Evolutionary conservation across 164 flowering plant species (phyloP), one percentile per base, ranked within the genome.

Genomic region (Umbellularia californica): DNA sequence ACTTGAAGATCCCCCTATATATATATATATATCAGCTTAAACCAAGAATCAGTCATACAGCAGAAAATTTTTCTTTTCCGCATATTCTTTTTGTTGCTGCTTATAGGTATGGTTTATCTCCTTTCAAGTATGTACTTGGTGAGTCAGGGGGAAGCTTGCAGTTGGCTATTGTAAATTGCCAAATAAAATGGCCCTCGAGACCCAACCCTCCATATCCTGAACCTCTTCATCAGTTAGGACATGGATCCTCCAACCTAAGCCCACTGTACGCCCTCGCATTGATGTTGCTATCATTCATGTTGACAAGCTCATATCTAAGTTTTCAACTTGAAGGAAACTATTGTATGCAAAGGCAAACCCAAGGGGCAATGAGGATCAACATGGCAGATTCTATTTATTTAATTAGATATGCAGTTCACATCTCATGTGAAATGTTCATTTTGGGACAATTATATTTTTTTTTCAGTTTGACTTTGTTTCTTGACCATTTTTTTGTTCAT

Each of bases 211-310:
- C n/a, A n/a, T n/a, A n/a, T n/a, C n/a, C n/a, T n/a, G n/a, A n/a
- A n/a, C n/a, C n/a, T n/a, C n/a, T n/a, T n/a, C n/a, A n/a, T n/a
- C n/a, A n/a, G n/a, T n/a, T n/a, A n/a, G n/a, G n/a, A n/a, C 25
- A 24, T 24, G 25, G 98, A 93, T 93, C 97, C 97, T 95, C 74
- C 97, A 95, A 77, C 96, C 98, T 13, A 97, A 93, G 80, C 82
- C 89, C 47, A 77, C 95, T 3, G 86, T 92, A 7, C 90, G 99
- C 3, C 99, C 99, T 23, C 80, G 81, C 75, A 95, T 95, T 10
- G 92, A 92, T 60, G 98, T 92, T 79, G 86, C 93, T 70, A 77
- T 95, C 60, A 85, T 95, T 77, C 99, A 95, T 69, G 95, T 92
- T 9, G 96, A 95, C 82, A 93, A 90, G 87, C 78, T 95, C 81